Conservation (phyloP, 2,329 filamentous ascomycete species). For the Tolypocladium nubicola region DNA sequence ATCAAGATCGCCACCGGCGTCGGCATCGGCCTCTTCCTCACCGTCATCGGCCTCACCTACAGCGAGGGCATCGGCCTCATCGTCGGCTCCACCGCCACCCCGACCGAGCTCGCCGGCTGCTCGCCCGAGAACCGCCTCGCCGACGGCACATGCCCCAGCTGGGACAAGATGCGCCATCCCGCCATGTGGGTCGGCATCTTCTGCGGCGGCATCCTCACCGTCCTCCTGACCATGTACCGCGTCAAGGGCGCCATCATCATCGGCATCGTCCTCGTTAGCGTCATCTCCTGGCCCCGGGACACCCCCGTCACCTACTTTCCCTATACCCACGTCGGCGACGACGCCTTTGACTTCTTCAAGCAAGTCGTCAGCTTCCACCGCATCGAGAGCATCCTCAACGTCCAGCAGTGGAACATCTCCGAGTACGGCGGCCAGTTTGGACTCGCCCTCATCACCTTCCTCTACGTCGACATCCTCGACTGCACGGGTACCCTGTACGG, state of each 20-base stretch:
- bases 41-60: constrained; percentile 67
- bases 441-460: constrained; percentile 75
- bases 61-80: constrained; percentile 73
- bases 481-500: constrained; percentile 80
- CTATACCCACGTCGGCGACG: constrained; percentile 56
- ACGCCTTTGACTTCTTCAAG: constrained; percentile 76
- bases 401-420: constrained; percentile 63
- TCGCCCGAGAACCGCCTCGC: constrained; percentile 27
- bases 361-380: constrained; percentile 76
- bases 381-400: constrained; percentile 58
- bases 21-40: constrained; percentile 76
- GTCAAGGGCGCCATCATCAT: constrained; percentile 80
- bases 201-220: constrained; percentile 71
- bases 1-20: constrained; percentile 83
- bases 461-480: constrained; percentile 86
- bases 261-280: constrained; percentile 72
- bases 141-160: constrained; percentile 48
- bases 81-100: constrained; percentile 56
- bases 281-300: constrained; percentile 77
- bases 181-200: constrained; percentile 86
- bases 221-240: constrained; percentile 72
- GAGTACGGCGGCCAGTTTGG: constrained; percentile 66
- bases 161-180: constrained; percentile 69
- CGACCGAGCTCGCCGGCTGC: constrained; percentile 68
- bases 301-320: constrained; percentile 77